Base-by-base conservation (phyloP, 2,329 filamentous ascomycete species). In the Diaporthe vexans region DNA sequence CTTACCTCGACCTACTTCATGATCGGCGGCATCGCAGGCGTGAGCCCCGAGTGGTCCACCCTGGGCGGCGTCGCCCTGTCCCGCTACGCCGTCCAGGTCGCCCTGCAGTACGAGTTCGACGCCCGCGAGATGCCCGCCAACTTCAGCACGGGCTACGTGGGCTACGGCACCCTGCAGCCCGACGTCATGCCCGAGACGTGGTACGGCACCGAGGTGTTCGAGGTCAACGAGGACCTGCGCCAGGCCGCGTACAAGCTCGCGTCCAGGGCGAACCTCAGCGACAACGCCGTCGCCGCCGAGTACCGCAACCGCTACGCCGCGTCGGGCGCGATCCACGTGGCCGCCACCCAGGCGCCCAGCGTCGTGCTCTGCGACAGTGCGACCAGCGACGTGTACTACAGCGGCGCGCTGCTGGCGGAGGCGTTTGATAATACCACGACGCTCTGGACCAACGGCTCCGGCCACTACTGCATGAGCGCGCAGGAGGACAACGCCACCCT, bases 91-190 rank as follows among this genome's bases (percentile, higher is more conserved):
- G 88, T 95, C 7, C 94, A 95, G 80, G 92, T 94, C 3, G 93
- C 91, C 0, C 85, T 95, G 71, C 93, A 95, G 81, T 94, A 94
- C 77, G 93, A 95, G 81, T 90, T 95, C 75, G 93, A 95, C 78
- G 84, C 89, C 1, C 89, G 93, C 46, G 92, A 94, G 75, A 89
- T 94, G 46, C 91, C 92, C 0, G 79, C 80, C 1, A 91, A 91
- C 81, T 94, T 88, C 82, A 84, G 87, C 0, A 93, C 92, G 0
- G 92, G 93, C 7, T 95, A 95, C 80, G 86, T 95, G 40, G 88
- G 92, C 1, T 91, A 90, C 78, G 93, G 92, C 21, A 85, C 87
- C 29, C 81, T 85, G 33, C 77, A 80, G 8, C 91, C 92, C 0
- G 81, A 86, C 58, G 81, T 91, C 59, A 92, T 92, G 76, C 92